Base-by-base conservation (phyloP, 495 filamentous ascomycete species). In the Hypoxylon fuscum region DNA sequence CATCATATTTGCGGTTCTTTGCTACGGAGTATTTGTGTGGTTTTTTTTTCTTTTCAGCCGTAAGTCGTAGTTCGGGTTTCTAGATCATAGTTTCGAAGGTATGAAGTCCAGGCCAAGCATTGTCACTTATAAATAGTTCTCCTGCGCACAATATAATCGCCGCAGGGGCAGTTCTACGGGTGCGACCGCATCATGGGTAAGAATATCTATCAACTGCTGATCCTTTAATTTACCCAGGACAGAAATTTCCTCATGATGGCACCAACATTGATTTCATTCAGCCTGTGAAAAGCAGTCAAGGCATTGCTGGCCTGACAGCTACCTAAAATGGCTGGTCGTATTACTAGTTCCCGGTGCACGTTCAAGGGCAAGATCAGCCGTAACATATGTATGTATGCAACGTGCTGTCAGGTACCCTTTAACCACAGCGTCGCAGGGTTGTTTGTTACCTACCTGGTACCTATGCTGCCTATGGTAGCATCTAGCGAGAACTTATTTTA, bases 181-280 rank as follows among this genome's bases (percentile, higher is more conserved):
- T 17, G 20, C 17, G 11, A 25, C 50, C 42, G 50, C 14, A 40
- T 14, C 51, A 44, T 35, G 40, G 15, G 45, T 46, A 55, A 41
- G 55, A n/a, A n/a, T n/a, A n/a, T 32, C 27, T 51, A n/a, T 20
- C 25, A 8, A 21, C 40, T 53, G 49, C 45, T 51, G 55, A 48
- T 57, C 51, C n/a, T 37, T 52, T 60, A 51, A 61, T 66, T 57
- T 66, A 52, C 40, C 55, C 62, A 40, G n/a, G 9, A 41, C 51
- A 11, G 18, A 38, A 15, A 27, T 23, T 55, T 40, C 20, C 42
- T 8, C n/a, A 31, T 25, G 12, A 17, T 41, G 31, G 32, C 18
- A 18, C 23, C 45, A 47, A 46, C 5, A 15, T 23, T 22, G n/a
- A 43, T 40, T 38, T 38, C 21, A 54, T 43, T 53, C 25, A 38